Evolutionary conservation across 73 alveolate genomes (phyloP), one percentile per base, ranked within the genome.

Genomic region (Stentor roeselii): DNA sequence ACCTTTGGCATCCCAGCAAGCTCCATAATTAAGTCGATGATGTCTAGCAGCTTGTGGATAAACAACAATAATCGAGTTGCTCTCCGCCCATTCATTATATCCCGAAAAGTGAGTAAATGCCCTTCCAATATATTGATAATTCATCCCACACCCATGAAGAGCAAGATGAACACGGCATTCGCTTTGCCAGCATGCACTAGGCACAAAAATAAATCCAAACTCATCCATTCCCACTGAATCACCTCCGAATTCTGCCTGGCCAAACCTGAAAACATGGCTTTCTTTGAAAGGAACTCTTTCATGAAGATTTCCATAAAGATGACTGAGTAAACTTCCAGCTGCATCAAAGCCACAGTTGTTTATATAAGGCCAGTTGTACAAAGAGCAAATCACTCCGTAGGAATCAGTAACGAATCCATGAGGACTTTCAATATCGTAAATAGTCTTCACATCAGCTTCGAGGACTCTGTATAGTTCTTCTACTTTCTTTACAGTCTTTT

Each of bases 1-100:
- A 59, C 94, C 94, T 91, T 88, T 85, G 88, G 88, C 84, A 82
- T 88, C 94, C 87, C 90, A 88, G 60, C 94, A 88, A 21, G 88
- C 94, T 38, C 85, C 76, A 31, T 89, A 91, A 60, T 88, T 88
- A 1, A 39, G 38, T 42, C 86, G 90, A 15, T 84, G 76, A 3
- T 3, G 3, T 76, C n/a, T 58, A 50, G 59, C 82, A 0, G 61
- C 90, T 75, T 88, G 88, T 3, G 94, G 94, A 82, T 85, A 88
- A 27, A 88, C 59, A 27, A 88, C 60, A 3, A 88, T 86, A 82
- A 88, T 59, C 59, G 77, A 39, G 89, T 88, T 88, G 0, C 91
- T 75, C 59, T 88, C 94, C 30, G 94, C 94, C 31, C 41, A 78
- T 27, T 76, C 86, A 15, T 85, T 59, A 30, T 38, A 76, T 27